Evolutionary conservation across 2,329 filamentous ascomycete species (phyloP).

Genomic region (Leptodontidium sp.): DNA sequence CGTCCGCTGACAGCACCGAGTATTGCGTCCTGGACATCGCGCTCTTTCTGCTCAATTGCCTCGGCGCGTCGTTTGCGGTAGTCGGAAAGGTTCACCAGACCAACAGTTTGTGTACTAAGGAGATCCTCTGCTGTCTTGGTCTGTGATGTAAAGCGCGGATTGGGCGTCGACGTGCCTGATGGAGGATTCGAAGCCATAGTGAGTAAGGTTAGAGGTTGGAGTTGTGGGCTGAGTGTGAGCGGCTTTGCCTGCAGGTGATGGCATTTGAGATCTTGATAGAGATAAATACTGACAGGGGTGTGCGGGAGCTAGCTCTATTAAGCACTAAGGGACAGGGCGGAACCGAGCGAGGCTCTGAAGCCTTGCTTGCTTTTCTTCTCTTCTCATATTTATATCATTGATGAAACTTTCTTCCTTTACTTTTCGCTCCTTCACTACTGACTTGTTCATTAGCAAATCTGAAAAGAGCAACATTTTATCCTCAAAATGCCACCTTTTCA

Average conservation of each 20-base stretch:
- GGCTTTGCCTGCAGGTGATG: background rate
- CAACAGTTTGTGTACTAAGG: constrained; percentile 62
- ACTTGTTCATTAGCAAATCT: background rate
- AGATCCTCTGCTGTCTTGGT: constrained; percentile 47
- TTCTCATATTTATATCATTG: background rate
- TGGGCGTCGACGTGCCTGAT: constrained; percentile 44
- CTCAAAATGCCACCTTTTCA: constrained; percentile 40
- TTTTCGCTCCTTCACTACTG: background rate
- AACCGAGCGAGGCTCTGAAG: constrained; percentile 14
- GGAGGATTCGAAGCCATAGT: constrained; percentile 40
- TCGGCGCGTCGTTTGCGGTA: constrained; percentile 96
- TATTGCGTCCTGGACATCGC: constrained; percentile 74
- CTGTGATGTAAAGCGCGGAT: constrained; percentile 46
- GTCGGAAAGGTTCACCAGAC: constrained; percentile 89
- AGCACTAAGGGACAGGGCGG: background rate
- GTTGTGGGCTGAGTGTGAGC: background rate
- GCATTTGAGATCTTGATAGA: constrained; percentile 1
- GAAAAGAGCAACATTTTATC: background rate
- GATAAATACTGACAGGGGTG: background rate
- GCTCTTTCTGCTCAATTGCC: constrained; percentile 89
- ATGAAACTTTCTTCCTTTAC: background rate
- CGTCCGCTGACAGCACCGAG: constrained; percentile 44
- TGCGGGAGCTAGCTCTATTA: background rate
- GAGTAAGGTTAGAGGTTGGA: background rate
- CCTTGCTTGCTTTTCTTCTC: background rate